Evolutionary conservation across 306 rosid genomes (phyloP).

Genomic region (Sphenostylis stenocarpa): DNA sequence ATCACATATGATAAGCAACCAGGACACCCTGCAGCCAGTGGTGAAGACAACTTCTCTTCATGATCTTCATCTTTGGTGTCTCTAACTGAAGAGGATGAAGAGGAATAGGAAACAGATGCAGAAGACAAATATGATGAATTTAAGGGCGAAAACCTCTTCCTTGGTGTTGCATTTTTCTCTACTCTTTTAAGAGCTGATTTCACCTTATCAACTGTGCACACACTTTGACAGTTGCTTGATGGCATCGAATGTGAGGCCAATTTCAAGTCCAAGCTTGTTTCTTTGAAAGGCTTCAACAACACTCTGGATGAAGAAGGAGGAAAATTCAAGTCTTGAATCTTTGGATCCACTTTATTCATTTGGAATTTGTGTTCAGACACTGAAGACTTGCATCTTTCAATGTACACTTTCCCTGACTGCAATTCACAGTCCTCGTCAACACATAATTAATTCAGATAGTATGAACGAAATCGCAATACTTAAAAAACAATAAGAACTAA

Average conservation of each 20-base stretch:
- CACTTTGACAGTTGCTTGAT: conserved; percentile 56
- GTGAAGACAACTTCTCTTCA: conserved; percentile 47
- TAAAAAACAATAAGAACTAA: too few species aligned
- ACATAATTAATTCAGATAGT: too few species aligned
- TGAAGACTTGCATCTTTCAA: conserved; percentile 49
- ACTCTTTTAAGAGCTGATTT: conserved; percentile 77
- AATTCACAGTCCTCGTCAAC: neutral
- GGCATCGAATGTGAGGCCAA: conserved; percentile 43
- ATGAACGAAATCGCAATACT: too few species aligned
- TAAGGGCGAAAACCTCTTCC: conserved; percentile 47
- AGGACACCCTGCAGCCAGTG: conserved; percentile 73
- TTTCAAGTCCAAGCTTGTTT: conserved; percentile 52
- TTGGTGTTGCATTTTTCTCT: conserved; percentile 57
- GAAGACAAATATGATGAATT: conserved; percentile 38
- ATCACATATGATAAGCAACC: conserved; percentile 73
- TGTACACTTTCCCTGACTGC: conserved; percentile 80
- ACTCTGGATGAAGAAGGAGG: conserved; percentile 53
- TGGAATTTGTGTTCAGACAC: conserved; percentile 39
- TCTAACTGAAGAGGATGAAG: conserved; percentile 50
- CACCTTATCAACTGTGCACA: conserved; percentile 83
- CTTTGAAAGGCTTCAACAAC: conserved; percentile 56
- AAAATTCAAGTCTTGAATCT: conserved; percentile 58
- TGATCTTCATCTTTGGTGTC: conserved; percentile 60
- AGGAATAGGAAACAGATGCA: conserved; percentile 47
- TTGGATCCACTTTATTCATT: conserved; percentile 41